These are phyloP conservation scores for Talaromyces sp. DNA, from an alignment of 2,329 filamentous ascomycete genomes.

Conservation along the genomic window DNA sequence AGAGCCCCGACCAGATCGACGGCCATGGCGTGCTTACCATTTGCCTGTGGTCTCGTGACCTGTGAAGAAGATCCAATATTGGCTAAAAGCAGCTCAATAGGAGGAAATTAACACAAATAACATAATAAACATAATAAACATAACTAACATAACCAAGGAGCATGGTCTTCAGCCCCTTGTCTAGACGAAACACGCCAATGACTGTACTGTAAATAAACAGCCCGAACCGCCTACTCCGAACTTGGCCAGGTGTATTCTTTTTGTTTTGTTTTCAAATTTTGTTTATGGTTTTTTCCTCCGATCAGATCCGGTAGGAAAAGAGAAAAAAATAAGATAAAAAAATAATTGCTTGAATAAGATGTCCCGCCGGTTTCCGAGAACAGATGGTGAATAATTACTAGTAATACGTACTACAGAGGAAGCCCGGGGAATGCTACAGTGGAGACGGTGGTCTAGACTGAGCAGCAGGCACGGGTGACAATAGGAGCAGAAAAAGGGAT, in stretches of 20 bases:
- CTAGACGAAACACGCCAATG: not conserved
- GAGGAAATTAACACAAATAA: too few relatives aligned
- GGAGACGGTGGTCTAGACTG: not conserved
- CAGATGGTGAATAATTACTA: not conserved
- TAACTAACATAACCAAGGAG: not conserved
- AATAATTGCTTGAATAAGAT: not conserved
- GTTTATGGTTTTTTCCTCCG: too few relatives aligned
- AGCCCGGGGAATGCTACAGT: not conserved
- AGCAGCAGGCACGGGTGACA: not conserved
- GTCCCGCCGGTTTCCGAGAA: not conserved
- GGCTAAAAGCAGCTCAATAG: too few relatives aligned
- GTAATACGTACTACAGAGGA: too few relatives aligned
- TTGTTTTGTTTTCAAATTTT: too few relatives aligned
- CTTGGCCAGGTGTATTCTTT: not conserved
- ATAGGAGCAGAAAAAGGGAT: slow-evolving; percentile 4
- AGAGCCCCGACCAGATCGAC: not conserved
- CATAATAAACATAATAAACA: too few relatives aligned
- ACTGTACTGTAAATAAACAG: not conserved
- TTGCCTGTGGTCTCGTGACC: not conserved
- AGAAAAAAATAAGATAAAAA: too few relatives aligned
- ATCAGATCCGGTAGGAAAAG: too few relatives aligned
- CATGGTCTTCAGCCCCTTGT: not conserved
- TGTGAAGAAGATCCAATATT: not conserved
- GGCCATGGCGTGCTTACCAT: not conserved
- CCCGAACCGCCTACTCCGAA: not conserved